Base-by-base conservation (phyloP, 805 yeast species). In the Spathaspora sp. region DNA sequence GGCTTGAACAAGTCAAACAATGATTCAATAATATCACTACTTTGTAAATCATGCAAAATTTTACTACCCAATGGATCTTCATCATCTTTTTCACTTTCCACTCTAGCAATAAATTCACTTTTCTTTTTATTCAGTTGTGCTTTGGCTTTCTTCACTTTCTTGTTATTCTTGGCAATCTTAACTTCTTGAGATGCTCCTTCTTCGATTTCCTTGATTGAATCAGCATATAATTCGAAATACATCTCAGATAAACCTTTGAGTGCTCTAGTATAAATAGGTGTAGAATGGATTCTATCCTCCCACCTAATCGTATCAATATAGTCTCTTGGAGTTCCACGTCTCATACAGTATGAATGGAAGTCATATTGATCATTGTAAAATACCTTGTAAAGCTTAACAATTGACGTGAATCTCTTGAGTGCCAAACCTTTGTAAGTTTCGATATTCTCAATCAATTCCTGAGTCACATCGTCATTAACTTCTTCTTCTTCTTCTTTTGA, bases 341-440 rank as follows among this genome's bases (percentile, higher is more conserved):
- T 82, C 77, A 89, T 81, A 64, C 96, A 87, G 66, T 89, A 94
- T 45, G 88, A 85, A 66, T 94, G 98, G 85, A 93, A 94, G 66
- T 94, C 99, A 56, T 87, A 78, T 72, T 94, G 97, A 64, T 94
- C 99, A 55, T 81, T 81, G 62, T 76, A 80, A 69, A 83, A 91
- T 49, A 83, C 87, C 44, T 82, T 77, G 68, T 83, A 91, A 29
- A 87, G 80, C 53, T 82, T 82, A 47, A 82, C 72, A 45, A 91
- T 77, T 2, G 89, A 84, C 42, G 72, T 67, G 64, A 79, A 89
- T 60, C 98, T 80, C 69, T 94, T 94, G 55, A 91, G 70, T 0
- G 97, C 83, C 57, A 94, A 69, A 0, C 96, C 96, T 53, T 73
- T 70, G 60, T 75, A 76, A 55, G 77, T 76, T 42, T 73, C 67